Conservation (phyloP, 179 eudicot genomes). For the Spergularia azorica region DNA sequence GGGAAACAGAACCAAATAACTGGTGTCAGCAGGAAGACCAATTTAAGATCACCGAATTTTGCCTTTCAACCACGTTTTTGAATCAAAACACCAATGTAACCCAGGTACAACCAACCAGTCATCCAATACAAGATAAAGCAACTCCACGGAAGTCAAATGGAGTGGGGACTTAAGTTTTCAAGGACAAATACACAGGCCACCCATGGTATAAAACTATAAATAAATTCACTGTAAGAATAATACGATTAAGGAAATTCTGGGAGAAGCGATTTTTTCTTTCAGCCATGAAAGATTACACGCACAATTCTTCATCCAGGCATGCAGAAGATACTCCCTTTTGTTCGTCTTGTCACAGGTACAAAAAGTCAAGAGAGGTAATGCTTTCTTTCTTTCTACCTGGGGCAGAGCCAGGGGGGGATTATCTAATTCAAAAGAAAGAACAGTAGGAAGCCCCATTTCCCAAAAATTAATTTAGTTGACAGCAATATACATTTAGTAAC, state of each 20-base stretch:
- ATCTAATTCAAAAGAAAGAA: no score
- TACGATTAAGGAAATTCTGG: background rate
- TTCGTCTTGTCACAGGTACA: no score
- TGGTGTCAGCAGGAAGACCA: background rate
- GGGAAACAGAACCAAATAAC: slow-evolving; percentile 3
- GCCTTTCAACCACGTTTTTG: background rate
- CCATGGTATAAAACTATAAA: background rate
- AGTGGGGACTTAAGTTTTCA: slow-evolving; percentile 6
- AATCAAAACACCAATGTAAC: background rate
- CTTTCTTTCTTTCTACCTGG: no score
- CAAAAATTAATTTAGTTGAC: background rate
- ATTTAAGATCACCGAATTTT: background rate
- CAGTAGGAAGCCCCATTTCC: background rate
- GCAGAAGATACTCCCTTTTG: no score
- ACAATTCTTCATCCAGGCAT: background rate
- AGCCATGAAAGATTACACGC: background rate
- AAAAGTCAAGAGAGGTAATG: no score
- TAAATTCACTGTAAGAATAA: no score
- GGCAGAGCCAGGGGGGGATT: no score
- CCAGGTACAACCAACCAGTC: background rate
- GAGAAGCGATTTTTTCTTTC: background rate
- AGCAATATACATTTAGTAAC: background rate
- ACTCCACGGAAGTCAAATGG: background rate
- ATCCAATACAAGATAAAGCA: background rate
- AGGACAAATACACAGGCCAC: background rate